Conservation (phyloP, 768 basidiomycete species). For the Clitopilus hobsonii region DNA sequence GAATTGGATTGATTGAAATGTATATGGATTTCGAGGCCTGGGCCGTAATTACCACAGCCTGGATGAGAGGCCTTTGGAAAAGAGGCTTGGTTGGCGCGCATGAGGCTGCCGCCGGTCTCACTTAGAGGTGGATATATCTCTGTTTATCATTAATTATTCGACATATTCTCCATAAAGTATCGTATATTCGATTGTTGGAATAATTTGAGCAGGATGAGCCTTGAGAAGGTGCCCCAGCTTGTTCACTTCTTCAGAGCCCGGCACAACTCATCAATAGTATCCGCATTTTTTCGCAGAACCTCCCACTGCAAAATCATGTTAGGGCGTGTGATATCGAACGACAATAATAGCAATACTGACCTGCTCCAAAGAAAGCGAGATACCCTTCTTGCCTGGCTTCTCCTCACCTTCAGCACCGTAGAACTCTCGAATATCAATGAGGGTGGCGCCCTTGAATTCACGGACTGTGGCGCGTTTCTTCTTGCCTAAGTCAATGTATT, state of each 20-base stretch:
- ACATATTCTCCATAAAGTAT: background rate
- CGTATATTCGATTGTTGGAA: background rate
- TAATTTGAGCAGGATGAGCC: no score
- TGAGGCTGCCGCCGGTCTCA: slow-evolving; percentile 67
- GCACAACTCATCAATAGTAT: slow-evolving; percentile 51
- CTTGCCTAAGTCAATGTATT: slow-evolving; percentile 69
- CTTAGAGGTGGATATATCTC: slow-evolving; percentile 13
- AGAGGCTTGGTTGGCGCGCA: slow-evolving; percentile 63
- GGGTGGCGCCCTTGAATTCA: slow-evolving; percentile 42
- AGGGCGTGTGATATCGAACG: background rate
- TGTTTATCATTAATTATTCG: background rate
- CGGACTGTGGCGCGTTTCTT: slow-evolving; percentile 62
- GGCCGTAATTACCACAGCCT: slow-evolving; percentile 49
- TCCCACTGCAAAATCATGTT: slow-evolving; percentile 43
- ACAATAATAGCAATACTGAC: slow-evolving; percentile 24
- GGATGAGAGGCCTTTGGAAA: slow-evolving; percentile 58
- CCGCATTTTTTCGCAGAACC: slow-evolving; percentile 36
- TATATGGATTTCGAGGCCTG: slow-evolving; percentile 62
- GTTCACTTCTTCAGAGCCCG: slow-evolving; percentile 27
- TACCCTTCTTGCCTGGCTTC: slow-evolving; percentile 82
- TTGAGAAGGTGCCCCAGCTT: no score
- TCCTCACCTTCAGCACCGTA: slow-evolving; percentile 49
- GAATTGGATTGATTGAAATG: slow-evolving; percentile 50
- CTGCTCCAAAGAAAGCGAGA: slow-evolving; percentile 62
- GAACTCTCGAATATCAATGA: slow-evolving; percentile 75